A percentile compares a stretch with the other conserved stretches of the same genome.
Conservation (phyloP, 768 basidiomycete genomes). For the Pisolithus microcarpus region DNA sequence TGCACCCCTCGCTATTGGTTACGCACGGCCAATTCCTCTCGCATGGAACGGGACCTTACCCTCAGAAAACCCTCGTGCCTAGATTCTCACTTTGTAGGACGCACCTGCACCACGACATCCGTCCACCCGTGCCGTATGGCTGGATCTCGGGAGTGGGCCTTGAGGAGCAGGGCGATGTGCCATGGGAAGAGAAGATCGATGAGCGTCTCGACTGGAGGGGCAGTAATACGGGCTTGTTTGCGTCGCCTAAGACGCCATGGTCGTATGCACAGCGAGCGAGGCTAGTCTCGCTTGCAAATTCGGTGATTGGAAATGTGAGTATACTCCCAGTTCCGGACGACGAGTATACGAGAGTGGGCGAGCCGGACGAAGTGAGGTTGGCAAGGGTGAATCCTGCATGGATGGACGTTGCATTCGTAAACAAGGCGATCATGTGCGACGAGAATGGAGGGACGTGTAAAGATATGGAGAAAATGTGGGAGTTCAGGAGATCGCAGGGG, state of each 20-base stretch:
- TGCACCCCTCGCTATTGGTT: slow-evolving; percentile 26
- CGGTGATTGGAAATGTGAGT: slow-evolving; percentile 31
- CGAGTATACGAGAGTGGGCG: slow-evolving; percentile 28
- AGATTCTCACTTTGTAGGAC: slow-evolving; percentile 49
- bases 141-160: slow-evolving; percentile 40
- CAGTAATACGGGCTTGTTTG: slow-evolving; percentile 59
- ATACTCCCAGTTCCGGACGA: slow-evolving; percentile 31
- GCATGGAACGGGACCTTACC: slow-evolving; percentile 38
- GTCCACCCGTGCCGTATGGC: slow-evolving; percentile 39
- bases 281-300: slow-evolving; percentile 39
- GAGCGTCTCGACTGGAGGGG: slow-evolving; percentile 68
- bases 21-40: slow-evolving; percentile 50
- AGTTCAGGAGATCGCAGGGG: slow-evolving; percentile 40
- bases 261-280: slow-evolving; percentile 41
- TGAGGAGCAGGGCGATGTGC: slow-evolving; percentile 42
- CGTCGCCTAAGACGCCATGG: slow-evolving; percentile 39
- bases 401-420: slow-evolving; percentile 56
- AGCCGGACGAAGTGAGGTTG: slow-evolving; percentile 27
- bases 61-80: slow-evolving; percentile 38
- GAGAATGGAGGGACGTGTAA: slow-evolving; percentile 27
- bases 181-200: slow-evolving; percentile 57
- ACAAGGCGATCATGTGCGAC: slow-evolving; percentile 37
- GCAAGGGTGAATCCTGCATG: slow-evolving; percentile 44
- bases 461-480: slow-evolving; percentile 39
- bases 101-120: slow-evolving; percentile 48